Percentiles rank a stretch among this genome's conserved stretches.
Conservation (phyloP, 345 rosid species). For the Lumnitzera littorea region DNA sequence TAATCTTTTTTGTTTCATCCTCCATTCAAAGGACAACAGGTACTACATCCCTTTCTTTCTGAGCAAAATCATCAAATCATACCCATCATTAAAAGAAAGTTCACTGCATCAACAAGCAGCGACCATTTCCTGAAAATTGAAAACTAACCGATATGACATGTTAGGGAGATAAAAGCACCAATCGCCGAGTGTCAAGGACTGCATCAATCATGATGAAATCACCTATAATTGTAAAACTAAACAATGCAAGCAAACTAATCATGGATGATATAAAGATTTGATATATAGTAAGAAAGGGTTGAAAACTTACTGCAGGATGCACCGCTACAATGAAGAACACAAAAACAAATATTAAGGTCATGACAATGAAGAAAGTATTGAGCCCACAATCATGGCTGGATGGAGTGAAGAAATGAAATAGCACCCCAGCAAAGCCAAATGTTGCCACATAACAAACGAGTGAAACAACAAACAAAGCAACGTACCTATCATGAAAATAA, state of each 20-base stretch:
- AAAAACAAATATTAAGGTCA: slow-evolving; percentile 60
- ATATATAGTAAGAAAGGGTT: background rate
- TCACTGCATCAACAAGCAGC: no score
- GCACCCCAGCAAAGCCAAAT: slow-evolving; percentile 90
- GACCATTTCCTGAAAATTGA: no score
- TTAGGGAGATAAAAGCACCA: no score
- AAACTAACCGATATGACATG: no score
- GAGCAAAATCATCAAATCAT: no score
- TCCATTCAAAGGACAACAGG: no score
- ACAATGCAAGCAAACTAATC: background rate
- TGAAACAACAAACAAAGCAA: slow-evolving; percentile 72
- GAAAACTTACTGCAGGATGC: slow-evolving; percentile 83
- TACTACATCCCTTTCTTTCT: no score
- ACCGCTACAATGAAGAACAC: slow-evolving; percentile 76
- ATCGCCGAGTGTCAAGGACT: no score
- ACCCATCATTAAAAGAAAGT: no score
- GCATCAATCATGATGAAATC: no score
- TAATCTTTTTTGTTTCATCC: no score
- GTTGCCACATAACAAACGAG: slow-evolving; percentile 80
- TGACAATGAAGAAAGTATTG: slow-evolving; percentile 76
- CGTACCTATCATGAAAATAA: slow-evolving; percentile 44
- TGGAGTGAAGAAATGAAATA: slow-evolving; percentile 94
- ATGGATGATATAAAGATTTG: background rate
- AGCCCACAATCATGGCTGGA: slow-evolving; percentile 97
- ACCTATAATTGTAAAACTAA: no score